Percentiles rank a stretch among this genome's conserved stretches.
phyloP scores from a whole-genome alignment of 768 basidiomycete genomes.

The Lentinula sp. region DNA sequence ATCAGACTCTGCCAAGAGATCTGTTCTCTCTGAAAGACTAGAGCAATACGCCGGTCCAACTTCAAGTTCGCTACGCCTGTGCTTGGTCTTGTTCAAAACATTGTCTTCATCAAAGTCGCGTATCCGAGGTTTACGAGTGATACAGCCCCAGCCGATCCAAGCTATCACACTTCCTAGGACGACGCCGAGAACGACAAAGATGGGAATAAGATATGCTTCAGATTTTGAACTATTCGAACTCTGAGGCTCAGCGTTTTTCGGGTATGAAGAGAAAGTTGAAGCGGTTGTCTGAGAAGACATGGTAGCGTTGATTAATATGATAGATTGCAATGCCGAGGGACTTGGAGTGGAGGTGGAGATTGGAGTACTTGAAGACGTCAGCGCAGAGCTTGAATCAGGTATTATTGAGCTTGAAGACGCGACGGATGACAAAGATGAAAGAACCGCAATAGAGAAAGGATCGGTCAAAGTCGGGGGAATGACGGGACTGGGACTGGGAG shows the following conservation, averaged over 20 bases:
- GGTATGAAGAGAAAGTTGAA: constrained; percentile 7
- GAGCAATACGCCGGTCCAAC: constrained; percentile 10
- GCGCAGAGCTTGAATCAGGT: neutral
- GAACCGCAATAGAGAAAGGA: neutral
- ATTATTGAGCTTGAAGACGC: constrained; percentile 3
- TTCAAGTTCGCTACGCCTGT: constrained; percentile 6
- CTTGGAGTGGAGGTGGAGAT: constrained; percentile 7
- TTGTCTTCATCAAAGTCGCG: neutral
- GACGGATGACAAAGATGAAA: neutral
- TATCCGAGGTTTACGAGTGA: constrained; percentile 10
- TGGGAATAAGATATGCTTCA: constrained; percentile 11
- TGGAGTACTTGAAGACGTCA: constrained; percentile 7
- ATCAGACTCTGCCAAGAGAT: neutral
- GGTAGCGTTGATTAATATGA: constrained; percentile 28
- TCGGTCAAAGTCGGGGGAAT: neutral
- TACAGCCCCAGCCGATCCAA: constrained; percentile 12
- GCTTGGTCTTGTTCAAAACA: neutral
- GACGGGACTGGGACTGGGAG: neutral
- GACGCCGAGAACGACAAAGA: constrained; percentile 12
- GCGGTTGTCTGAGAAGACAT: constrained; percentile 9
- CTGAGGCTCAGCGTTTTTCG: neutral
- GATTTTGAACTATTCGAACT: neutral
- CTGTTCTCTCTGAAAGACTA: constrained; percentile 3
- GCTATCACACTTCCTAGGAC: constrained; percentile 12
- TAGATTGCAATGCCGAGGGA: constrained; percentile 9